Conservation (phyloP, 169 alveolate genomes). For the Hepatocystis sp. region DNA sequence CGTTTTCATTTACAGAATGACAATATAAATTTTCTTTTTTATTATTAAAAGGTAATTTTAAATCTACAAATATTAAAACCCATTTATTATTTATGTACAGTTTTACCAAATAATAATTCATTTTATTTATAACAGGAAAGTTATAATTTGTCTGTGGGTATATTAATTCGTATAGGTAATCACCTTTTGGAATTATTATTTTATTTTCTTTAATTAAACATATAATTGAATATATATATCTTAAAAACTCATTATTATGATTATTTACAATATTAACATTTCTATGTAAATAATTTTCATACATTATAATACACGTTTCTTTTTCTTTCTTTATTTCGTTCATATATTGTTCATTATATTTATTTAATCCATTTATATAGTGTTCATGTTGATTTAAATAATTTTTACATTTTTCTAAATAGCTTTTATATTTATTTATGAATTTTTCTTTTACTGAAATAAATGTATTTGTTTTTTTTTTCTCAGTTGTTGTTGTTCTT, state of each 20-base stretch:
- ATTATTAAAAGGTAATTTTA: constrained; percentile 15
- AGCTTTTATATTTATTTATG: too few relatives aligned
- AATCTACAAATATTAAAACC: constrained; percentile 54
- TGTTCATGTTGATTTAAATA: constrained; percentile 21
- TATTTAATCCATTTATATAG: constrained; percentile 5
- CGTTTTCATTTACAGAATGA: constrained; percentile 14
- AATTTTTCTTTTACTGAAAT: neutral
- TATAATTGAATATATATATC: constrained; percentile 41
- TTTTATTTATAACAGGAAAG: constrained; percentile 49
- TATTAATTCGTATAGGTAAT: constrained; percentile 54
- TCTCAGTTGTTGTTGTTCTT: too few relatives aligned
- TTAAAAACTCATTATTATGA: constrained; percentile 14
- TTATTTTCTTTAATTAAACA: constrained; percentile 56
- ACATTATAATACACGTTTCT: constrained; percentile 18
- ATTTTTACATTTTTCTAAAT: too few relatives aligned
- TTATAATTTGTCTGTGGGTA: constrained; percentile 51
- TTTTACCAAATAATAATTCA: constrained; percentile 56
- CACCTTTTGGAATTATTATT: constrained; percentile 43
- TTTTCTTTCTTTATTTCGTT: constrained; percentile 5
- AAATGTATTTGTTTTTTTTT: neutral
- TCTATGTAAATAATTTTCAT: constrained; percentile 44
- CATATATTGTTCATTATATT: constrained; percentile 9
- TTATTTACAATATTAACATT: constrained; percentile 22
- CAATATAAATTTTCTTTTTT: constrained; percentile 23
- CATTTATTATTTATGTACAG: constrained; percentile 66